These are phyloP conservation scores for Serendipita indica DNA, from an alignment of 768 basidiomycete species.

Conservation along the genomic window DNA sequence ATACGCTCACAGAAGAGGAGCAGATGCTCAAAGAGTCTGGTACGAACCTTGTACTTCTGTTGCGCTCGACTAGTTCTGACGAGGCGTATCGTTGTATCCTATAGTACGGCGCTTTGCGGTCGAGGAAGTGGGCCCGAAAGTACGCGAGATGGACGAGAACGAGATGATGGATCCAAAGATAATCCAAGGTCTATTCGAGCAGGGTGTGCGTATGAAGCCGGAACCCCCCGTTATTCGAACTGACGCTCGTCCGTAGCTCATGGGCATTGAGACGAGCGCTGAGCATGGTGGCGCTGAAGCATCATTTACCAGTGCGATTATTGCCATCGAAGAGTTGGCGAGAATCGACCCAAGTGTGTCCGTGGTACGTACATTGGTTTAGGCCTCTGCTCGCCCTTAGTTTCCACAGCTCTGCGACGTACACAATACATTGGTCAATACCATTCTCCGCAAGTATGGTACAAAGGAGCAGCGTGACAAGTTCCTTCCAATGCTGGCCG, in stretches of 20 bases:
- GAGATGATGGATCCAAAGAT: slow-evolving; percentile 83
- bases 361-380: too few species aligned
- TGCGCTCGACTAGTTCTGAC: neutral
- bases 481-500: slow-evolving; percentile 72
- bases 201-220: slow-evolving; percentile 52
- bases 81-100: neutral
- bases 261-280: slow-evolving; percentile 88
- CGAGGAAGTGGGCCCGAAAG: slow-evolving; percentile 81
- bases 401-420: slow-evolving; percentile 96
- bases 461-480: slow-evolving; percentile 72
- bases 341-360: slow-evolving; percentile 93
- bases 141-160: slow-evolving; percentile 95
- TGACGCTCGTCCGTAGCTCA: slow-evolving; percentile 41
- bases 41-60: slow-evolving; percentile 21
- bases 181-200: slow-evolving; percentile 82
- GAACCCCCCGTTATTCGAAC: neutral
- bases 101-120: slow-evolving; percentile 75
- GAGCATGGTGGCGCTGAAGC: slow-evolving; percentile 78
- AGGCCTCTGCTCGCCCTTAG: too few species aligned
- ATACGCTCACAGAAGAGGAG: slow-evolving; percentile 87
- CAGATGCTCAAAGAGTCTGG: slow-evolving; percentile 84
- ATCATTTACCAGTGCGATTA: slow-evolving; percentile 89
- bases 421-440: slow-evolving; percentile 97
- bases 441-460: slow-evolving; percentile 77
- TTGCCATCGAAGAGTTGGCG: slow-evolving; percentile 93